A percentile compares a stretch with the other conserved stretches of the same genome.
These are phyloP conservation scores for Pythium chondricola DNA, from an alignment of 352 stramenopile species.

Conservation along the genomic window DNA sequence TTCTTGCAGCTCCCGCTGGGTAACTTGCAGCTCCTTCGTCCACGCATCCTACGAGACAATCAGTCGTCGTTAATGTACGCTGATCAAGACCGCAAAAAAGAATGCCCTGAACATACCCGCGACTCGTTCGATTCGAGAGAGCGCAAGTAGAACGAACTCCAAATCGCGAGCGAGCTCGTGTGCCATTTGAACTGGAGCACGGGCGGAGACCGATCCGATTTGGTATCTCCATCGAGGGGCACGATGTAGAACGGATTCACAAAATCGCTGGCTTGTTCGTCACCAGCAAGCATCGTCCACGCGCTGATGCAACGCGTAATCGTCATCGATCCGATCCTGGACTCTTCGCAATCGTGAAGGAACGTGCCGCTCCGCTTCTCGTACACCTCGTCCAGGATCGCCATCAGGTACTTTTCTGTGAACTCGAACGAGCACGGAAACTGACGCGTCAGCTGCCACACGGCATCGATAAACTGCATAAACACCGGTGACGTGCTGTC, in stretches of 20 bases:
- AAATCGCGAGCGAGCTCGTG: conserved; percentile 74
- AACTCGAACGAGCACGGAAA: conserved; percentile 87
- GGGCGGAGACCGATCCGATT: conserved; percentile 44
- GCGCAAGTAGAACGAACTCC: conserved; percentile 79
- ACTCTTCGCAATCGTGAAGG: conserved; percentile 93
- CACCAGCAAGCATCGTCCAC: conserved; percentile 50
- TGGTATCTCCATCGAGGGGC: conserved; percentile 27
- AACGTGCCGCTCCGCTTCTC: conserved; percentile 79
- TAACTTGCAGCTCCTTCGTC: conserved; percentile 76
- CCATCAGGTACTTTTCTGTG: conserved; percentile 80
- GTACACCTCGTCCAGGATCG: conserved; percentile 70
- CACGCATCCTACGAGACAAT: conserved; percentile 56
- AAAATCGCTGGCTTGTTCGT: conserved; percentile 43
- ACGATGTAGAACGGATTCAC: conserved; percentile 77
- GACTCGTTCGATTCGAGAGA: conserved; percentile 79
- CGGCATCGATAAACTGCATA: conserved; percentile 82
- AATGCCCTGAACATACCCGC: conserved; percentile 61
- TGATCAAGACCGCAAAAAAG: background rate
- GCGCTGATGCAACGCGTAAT: conserved; percentile 51
- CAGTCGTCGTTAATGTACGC: too few relatives aligned
- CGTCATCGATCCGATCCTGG: conserved; percentile 63
- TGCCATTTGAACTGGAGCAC: conserved; percentile 87
- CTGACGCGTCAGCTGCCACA: conserved; percentile 85
- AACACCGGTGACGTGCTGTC: conserved; percentile 81
- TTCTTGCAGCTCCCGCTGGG: conserved; percentile 68